Percentiles rank a stretch among this genome's conserved stretches.
phyloP scores from a whole-genome alignment of 2,329 filamentous ascomycete genomes.

The Cryphonectria carpinicola region DNA sequence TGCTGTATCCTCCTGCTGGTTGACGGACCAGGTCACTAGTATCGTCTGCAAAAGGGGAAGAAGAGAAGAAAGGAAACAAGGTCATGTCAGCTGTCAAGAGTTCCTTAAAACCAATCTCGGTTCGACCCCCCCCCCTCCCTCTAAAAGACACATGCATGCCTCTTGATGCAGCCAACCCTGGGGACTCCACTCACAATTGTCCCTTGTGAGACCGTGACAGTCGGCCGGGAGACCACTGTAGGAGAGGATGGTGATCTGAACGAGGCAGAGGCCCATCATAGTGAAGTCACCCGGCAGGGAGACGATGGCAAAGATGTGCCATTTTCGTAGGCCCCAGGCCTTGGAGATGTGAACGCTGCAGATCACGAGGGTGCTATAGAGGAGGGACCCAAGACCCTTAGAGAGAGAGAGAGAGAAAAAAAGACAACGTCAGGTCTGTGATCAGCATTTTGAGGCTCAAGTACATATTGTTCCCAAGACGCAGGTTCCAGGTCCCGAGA shows the following conservation, averaged over 20 bases:
- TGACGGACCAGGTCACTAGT: conserved; percentile 27
- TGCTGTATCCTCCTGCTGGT: conserved; percentile 23
- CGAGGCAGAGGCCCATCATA: conserved; percentile 32
- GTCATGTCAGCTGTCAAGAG: not conserved
- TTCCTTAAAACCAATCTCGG: not conserved
- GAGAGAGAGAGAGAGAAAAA: not conserved
- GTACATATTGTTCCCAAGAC: too few species aligned
- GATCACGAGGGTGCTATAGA: conserved; percentile 32
- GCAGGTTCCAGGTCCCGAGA: not conserved
- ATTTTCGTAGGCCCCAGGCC: conserved; percentile 26
- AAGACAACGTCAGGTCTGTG: not conserved
- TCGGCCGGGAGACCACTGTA: conserved; percentile 27
- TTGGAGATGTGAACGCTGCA: conserved; percentile 30
- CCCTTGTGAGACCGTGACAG: conserved; percentile 28
- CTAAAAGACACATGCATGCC: not conserved
- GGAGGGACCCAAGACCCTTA: conserved; percentile 30
- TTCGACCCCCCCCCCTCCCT: too few species aligned
- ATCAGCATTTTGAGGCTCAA: not conserved
- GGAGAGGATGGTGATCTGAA: conserved; percentile 32
- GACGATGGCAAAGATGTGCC: conserved; percentile 29
- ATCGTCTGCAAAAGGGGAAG: conserved; percentile 13
- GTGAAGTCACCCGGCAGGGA: conserved; percentile 33
- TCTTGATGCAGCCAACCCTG: not conserved
- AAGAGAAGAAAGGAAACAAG: not conserved
- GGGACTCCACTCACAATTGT: conserved; percentile 26